Evolutionary conservation across 805 yeast species (phyloP).

Genomic region (Lipomyces starkeyi): DNA sequence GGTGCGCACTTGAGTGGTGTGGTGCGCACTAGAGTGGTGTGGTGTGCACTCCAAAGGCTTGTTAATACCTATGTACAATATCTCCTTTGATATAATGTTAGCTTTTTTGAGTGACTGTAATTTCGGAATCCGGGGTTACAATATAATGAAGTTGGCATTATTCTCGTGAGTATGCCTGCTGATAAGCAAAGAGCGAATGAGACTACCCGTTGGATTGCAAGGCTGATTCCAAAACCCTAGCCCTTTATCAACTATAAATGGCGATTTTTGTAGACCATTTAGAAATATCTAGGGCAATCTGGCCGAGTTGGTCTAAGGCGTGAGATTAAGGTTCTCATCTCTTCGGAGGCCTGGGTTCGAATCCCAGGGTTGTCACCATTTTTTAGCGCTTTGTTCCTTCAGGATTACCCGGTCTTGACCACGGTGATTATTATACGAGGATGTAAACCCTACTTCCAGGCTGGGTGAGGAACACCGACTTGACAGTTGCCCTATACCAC

Average conservation of each 20-base stretch:
- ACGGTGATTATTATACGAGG: neutral
- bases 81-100: neutral
- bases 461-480: no score
- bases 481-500: neutral
- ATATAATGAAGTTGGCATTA: neutral
- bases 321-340: constrained; percentile 80
- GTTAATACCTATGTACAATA: neutral
- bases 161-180: neutral
- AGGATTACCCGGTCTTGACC: neutral
- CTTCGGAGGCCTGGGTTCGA: constrained; percentile 89
- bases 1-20: no score
- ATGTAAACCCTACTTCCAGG: neutral
- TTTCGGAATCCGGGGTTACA: neutral
- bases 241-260: no score
- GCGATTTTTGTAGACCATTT: no score
- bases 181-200: neutral
- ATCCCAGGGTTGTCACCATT: constrained; percentile 77
- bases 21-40: no score
- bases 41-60: neutral
- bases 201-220: no score
- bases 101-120: neutral
- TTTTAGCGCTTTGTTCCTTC: constrained; percentile 36
- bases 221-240: no score
- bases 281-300: constrained; percentile 56
- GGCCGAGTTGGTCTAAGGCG: constrained; percentile 79